These are phyloP conservation scores for Alternaria consortialis DNA, from an alignment of 2,329 filamentous ascomycete genomes.

Conservation along the genomic window DNA sequence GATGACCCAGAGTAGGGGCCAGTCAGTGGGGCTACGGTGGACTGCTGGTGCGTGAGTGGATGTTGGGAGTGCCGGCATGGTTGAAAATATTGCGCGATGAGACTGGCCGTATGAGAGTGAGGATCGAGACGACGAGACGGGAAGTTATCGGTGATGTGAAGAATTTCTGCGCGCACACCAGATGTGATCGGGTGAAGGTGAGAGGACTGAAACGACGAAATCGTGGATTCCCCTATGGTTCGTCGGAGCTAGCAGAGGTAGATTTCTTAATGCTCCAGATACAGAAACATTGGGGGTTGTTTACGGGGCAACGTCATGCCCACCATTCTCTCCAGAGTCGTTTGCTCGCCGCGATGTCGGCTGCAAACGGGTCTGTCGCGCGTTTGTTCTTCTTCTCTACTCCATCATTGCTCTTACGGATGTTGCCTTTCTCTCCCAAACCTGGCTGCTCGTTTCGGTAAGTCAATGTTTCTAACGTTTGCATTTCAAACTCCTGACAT, in stretches of 20 bases:
- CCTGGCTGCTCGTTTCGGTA: not conserved
- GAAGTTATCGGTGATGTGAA: not conserved
- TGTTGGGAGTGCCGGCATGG: constrained; percentile 1
- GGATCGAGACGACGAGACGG: rapidly evolving
- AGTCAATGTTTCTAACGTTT: not conserved
- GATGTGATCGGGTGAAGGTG: not conserved
- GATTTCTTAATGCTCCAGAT: not conserved
- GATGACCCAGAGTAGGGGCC: constrained; percentile 10
- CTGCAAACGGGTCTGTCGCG: not conserved
- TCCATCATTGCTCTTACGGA: not conserved
- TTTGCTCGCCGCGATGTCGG: not conserved
- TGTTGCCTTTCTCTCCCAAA: not conserved
- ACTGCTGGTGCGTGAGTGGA: not conserved
- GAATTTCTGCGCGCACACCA: not conserved
- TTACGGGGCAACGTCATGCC: not conserved
- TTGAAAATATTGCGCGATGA: not conserved
- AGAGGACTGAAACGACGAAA: not conserved
- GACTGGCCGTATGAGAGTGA: not conserved
- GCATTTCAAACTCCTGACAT: not conserved
- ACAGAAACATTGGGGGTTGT: not conserved
- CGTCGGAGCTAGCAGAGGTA: not conserved
- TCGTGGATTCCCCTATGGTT: not conserved
- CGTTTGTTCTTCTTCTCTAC: not conserved
- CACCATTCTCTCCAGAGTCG: not conserved
- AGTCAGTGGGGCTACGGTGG: constrained; percentile 3